These are phyloP conservation scores for Candida coquimbonensis DNA, from an alignment of 805 yeast genomes.

Conservation along the genomic window DNA sequence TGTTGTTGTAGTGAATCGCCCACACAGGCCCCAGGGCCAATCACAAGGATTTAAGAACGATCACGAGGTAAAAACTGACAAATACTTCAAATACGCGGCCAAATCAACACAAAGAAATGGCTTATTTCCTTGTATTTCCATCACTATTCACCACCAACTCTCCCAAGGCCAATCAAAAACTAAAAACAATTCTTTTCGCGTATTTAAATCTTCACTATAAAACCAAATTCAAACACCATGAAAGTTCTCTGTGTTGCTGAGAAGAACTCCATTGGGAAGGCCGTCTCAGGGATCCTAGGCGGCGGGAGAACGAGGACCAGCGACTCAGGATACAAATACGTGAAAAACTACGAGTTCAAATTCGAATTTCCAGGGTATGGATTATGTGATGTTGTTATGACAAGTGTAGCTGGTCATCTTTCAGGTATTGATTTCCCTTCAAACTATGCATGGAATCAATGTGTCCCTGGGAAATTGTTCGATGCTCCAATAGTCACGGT, in stretches of 20 bases:
- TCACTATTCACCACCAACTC: too few species aligned
- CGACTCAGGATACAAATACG: slow-evolving; percentile 49
- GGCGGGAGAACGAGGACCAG: slow-evolving; percentile 56
- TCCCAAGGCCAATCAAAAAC: too few species aligned
- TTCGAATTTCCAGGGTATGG: slow-evolving; percentile 61
- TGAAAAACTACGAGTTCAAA: slow-evolving; percentile 72
- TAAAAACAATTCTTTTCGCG: too few species aligned
- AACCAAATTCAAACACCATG: neutral
- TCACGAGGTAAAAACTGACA: too few species aligned
- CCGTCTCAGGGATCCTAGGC: slow-evolving; percentile 66
- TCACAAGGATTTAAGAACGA: too few species aligned
- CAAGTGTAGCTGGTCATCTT: slow-evolving; percentile 87
- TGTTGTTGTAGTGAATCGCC: too few species aligned
- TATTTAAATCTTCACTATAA: too few species aligned
- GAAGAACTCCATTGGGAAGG: slow-evolving; percentile 89
- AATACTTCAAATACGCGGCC: too few species aligned
- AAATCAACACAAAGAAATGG: too few species aligned
- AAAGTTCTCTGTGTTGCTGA: slow-evolving; percentile 86
- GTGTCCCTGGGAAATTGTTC: slow-evolving; percentile 59
- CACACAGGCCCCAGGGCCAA: too few species aligned
- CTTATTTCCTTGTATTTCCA: too few species aligned
- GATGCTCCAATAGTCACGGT: slow-evolving; percentile 55
- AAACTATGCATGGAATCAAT: slow-evolving; percentile 57
- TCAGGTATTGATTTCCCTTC: slow-evolving; percentile 58
- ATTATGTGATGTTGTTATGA: slow-evolving; percentile 75